Evolutionary conservation across 768 basidiomycete genomes (phyloP).

Genomic region (Pleurotus citrinopileatus): DNA sequence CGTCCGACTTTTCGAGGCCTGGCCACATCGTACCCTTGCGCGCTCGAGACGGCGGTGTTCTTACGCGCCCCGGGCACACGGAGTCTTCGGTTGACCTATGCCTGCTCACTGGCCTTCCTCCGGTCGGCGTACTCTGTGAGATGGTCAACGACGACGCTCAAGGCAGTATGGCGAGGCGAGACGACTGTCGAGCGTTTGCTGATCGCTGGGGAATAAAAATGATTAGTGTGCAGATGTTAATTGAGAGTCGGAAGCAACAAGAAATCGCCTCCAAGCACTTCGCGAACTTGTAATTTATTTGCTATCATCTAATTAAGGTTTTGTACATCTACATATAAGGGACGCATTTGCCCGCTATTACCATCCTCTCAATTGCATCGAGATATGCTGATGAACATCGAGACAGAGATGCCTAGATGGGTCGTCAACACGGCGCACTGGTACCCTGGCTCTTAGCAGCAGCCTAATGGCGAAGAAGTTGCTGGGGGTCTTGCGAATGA

Average conservation of each 20-base stretch:
- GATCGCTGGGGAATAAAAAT: slow-evolving; percentile 88
- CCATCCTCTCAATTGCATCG: too few species aligned
- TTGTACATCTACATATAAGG: too few species aligned
- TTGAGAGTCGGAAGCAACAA: slow-evolving; percentile 41
- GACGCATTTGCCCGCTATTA: too few species aligned
- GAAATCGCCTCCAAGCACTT: not conserved
- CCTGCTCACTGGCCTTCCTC: slow-evolving; percentile 59
- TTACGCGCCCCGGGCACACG: slow-evolving; percentile 90
- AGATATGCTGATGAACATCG: too few species aligned
- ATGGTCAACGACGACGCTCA: slow-evolving; percentile 87
- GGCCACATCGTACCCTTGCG: slow-evolving; percentile 96
- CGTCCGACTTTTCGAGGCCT: slow-evolving; percentile 83
- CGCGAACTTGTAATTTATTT: not conserved
- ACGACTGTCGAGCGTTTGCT: slow-evolving; percentile 91
- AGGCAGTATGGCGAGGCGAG: slow-evolving; percentile 92
- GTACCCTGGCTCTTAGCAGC: too few species aligned
- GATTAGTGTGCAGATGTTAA: slow-evolving; percentile 90
- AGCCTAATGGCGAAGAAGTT: too few species aligned
- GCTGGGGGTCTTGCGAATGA: too few species aligned
- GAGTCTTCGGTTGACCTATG: slow-evolving; percentile 91
- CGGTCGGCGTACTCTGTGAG: slow-evolving; percentile 89
- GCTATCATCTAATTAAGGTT: too few species aligned
- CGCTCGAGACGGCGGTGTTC: slow-evolving; percentile 80
- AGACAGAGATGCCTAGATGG: too few species aligned
- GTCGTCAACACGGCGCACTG: too few species aligned